Evolutionary conservation across 2,329 filamentous ascomycete species (phyloP).

Genomic region (Monosporascus cannonballus): DNA sequence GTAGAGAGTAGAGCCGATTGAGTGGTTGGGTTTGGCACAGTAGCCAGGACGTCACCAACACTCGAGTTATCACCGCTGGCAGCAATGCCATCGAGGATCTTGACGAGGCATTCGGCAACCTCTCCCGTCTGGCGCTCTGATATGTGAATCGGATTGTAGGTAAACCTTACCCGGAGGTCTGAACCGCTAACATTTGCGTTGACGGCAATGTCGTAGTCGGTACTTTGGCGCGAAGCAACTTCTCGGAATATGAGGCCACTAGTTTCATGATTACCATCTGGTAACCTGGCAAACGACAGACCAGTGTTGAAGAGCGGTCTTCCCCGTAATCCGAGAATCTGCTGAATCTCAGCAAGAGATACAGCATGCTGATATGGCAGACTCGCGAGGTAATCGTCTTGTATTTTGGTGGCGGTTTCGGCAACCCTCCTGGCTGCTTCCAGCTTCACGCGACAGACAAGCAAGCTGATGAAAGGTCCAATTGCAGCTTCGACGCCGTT

Average conservation of each 20-base stretch:
- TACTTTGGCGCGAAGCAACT: neutral
- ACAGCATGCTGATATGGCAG: neutral
- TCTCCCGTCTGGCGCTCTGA: neutral
- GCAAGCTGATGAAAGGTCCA: too few species aligned
- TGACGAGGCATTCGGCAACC: neutral
- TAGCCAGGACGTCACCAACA: neutral
- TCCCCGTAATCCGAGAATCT: neutral
- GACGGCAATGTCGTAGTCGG: neutral
- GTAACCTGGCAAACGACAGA: neutral
- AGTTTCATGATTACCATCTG: neutral
- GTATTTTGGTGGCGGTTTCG: neutral
- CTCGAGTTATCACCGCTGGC: neutral
- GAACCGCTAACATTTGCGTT: neutral
- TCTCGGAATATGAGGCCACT: neutral
- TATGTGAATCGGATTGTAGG: neutral
- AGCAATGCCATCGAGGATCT: neutral
- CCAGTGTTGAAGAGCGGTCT: neutral
- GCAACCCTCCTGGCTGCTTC: neutral
- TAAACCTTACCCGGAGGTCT: neutral
- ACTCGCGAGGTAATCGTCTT: neutral
- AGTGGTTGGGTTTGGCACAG: neutral
- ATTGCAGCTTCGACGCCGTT: too few species aligned
- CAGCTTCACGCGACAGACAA: neutral
- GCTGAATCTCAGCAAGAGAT: neutral
- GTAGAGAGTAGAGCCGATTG: neutral